Conservation (phyloP, 208 protist species). For the Leishmania aethiopica region DNA sequence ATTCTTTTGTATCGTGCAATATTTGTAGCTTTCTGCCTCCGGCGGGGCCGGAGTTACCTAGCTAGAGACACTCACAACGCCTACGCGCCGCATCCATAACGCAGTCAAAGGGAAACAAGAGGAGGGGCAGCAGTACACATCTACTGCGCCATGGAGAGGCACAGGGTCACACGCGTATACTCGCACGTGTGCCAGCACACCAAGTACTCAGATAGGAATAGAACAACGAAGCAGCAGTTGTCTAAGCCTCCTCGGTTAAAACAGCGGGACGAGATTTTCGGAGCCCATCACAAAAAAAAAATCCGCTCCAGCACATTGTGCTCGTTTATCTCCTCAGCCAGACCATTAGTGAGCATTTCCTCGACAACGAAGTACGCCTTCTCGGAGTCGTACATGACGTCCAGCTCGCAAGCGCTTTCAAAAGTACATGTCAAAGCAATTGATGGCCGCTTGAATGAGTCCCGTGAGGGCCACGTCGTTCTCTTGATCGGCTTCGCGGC, state of each 20-base stretch:
- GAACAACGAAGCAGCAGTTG: background rate
- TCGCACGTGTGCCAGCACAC: background rate
- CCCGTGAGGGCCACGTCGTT: slow-evolving; percentile 97
- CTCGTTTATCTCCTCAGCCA: slow-evolving; percentile 91
- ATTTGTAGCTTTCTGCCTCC: no score
- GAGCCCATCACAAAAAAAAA: slow-evolving; percentile 56
- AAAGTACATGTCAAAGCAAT: slow-evolving; percentile 83
- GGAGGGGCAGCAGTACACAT: no score
- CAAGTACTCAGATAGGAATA: background rate
- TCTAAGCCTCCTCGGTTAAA: no score
- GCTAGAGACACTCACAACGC: background rate
- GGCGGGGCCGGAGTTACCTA: background rate
- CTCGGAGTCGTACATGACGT: slow-evolving; percentile 99
- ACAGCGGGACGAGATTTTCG: slow-evolving; percentile 3
- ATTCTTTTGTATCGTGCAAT: background rate
- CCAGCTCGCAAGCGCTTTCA: slow-evolving; percentile 95
- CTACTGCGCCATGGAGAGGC: background rate
- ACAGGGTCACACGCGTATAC: background rate
- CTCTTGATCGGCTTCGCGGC: slow-evolving; percentile 94
- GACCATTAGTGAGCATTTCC: slow-evolving; percentile 94
- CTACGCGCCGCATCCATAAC: background rate
- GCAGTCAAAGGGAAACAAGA: background rate
- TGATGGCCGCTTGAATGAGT: slow-evolving; percentile 79
- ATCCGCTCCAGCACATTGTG: slow-evolving; percentile 60
- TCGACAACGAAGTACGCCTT: slow-evolving; percentile 98